Percentiles rank a stretch among this genome's conserved stretches.
Evolutionary conservation across 1,284 basidiomycete genomes (phyloP).

Genomic region (Leccinum variabile): DNA sequence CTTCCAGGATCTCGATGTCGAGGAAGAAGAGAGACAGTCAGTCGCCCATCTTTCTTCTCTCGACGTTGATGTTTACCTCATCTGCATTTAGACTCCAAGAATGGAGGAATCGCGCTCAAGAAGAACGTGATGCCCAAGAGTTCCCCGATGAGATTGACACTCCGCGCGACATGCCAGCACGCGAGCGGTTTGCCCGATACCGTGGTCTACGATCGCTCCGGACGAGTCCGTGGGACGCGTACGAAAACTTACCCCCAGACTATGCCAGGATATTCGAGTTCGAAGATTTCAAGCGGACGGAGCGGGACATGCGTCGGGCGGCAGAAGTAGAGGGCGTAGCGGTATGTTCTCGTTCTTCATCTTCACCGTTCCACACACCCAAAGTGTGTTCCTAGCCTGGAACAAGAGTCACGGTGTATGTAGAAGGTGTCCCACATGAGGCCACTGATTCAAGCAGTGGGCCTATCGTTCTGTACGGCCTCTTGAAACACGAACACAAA

Average conservation of each 20-base stretch:
- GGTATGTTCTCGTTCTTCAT: slow-evolving; percentile 41
- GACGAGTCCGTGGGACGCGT: slow-evolving; percentile 97
- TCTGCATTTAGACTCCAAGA: slow-evolving; percentile 53
- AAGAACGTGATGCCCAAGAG: slow-evolving; percentile 75
- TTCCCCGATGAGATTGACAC: slow-evolving; percentile 99
- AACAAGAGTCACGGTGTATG: slow-evolving; percentile 70
- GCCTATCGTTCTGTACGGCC: slow-evolving; percentile 78
- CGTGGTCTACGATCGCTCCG: slow-evolving; percentile 91
- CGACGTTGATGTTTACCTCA: slow-evolving; percentile 10
- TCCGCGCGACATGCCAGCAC: slow-evolving; percentile 83
- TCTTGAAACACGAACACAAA: slow-evolving; percentile 97
- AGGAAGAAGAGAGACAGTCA: slow-evolving; percentile 84
- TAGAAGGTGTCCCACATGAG: slow-evolving; percentile 72
- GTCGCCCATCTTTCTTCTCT: slow-evolving; percentile 30
- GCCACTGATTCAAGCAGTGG: slow-evolving; percentile 36
- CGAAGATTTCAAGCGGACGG: slow-evolving; percentile 89
- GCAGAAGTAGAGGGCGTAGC: slow-evolving; percentile 63
- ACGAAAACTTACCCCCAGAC: slow-evolving; percentile 92
- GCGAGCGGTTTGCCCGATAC: slow-evolving; percentile 89
- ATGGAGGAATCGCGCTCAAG: slow-evolving; percentile 67
- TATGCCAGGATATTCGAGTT: slow-evolving; percentile 98
- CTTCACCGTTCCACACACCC: not conserved
- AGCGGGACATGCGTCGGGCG: slow-evolving; percentile 69
- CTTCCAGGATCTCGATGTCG: slow-evolving; percentile 78
- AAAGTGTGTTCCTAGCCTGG: slow-evolving; percentile 58